Base-by-base conservation (phyloP, 1,284 basidiomycete species). In the Boletus sp. region DNA sequence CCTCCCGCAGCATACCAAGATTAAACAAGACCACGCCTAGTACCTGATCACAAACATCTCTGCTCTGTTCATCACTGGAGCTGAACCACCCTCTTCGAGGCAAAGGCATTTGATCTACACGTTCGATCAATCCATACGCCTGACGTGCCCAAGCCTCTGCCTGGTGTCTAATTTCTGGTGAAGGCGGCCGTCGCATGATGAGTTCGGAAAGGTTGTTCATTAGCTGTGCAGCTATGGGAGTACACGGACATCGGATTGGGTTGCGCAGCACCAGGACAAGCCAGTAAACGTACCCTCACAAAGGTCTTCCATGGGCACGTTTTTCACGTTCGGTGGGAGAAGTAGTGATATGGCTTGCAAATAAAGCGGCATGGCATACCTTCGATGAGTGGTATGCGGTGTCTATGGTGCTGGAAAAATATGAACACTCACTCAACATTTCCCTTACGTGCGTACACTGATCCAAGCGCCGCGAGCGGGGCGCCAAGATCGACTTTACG, bases 121-220 rank as follows among this genome's bases (percentile, higher is more conserved):
- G 81, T 74, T 55, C 79, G 43, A 85, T 78, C 28, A 85, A 70
- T 0, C 78, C 79, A 10, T 86, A 71, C 1, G 85, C 85, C 63
- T 85, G 83, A 47, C 77, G 76, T 2, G 84, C 84, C 86, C 87
- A 88, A 1, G 79, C 73, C 67, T 89, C 86, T 1, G 89, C 87
- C 65, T 86, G 82, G 37, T 79, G 72, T 43, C 83, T 71, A 31
- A 76, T 75, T 38, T 85, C 80, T 0, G 78, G 75, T 21, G 79
- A 78, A 16, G 80, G 77, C 3, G 79, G 69, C n/a, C 72, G 76
- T 43, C 82, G 81, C 62, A 86, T 77, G 60, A 87, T 78, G 49
- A 87, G 74, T 58, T 87, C 85, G 14, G 87, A 82, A 38, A 91
- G 77, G 62, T 85, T 86, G 65, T 81, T 84, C 89, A 91, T 90